Base-by-base conservation (phyloP, 257 asterid species). In the Cynanchum wilfordii region DNA sequence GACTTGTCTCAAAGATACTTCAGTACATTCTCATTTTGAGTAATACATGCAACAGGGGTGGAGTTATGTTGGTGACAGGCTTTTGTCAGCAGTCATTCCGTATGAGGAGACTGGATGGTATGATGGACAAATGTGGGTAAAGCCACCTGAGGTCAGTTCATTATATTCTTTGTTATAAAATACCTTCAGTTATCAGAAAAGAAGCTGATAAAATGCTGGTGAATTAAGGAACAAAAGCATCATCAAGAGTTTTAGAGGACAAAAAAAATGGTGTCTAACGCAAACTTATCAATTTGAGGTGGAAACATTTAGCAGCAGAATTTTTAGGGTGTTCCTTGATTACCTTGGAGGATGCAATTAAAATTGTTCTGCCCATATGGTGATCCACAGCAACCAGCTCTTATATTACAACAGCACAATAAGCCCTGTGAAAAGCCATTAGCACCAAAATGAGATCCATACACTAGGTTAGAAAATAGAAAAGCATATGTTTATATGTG, bases 81-180 rank as follows among this genome's bases (percentile, higher is more conserved):
- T 90, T 78, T 84, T 90, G 64, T 88, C 97, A 6, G 97, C 97
- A 11, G 97, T 90, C 71, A 78, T 90, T 77, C 97, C 97, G 12
- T 88, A 93, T 57, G 97, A 93, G 87, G 96, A 90, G 82, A 93
- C 82, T 22, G 98, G 97, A 70, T 89, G 98, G 97, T 90, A 90
- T 24, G 97, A 90, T 72, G 96, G 97, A 22, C 98, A 90, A 80
- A 89, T 93, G 96, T 90, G 98, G 97, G 98, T 90, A 51, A 88
- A 90, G 77, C 98, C 97, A 77, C 98, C 96, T 15, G 97, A 93
- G 92, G 97, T 90, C 58, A 69, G 88, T 77, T 69, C 40, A 25
- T 2, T 69, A 25, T 50, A 47, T 62, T 44, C 45, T 30, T 62
- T 15, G 36, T 16, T 60, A 42, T 13, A 60, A 58, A 71, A 57